phyloP scores from a whole-genome alignment of 164 flowering plant species.

The Chimonanthus praecox region DNA sequence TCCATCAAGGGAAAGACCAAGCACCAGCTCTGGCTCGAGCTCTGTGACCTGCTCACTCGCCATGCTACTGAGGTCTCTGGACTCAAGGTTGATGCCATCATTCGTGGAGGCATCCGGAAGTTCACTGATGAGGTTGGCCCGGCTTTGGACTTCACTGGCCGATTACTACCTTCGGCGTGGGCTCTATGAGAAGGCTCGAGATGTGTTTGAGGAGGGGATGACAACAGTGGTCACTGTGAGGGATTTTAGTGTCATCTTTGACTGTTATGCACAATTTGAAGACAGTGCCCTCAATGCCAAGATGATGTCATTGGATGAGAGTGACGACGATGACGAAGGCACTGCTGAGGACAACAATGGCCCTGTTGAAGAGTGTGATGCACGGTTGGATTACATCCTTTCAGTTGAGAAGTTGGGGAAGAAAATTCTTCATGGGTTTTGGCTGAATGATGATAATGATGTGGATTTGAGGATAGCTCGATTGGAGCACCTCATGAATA shows the following conservation, averaged over 20 bases:
- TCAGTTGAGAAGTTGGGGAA: slow-evolving; percentile 39
- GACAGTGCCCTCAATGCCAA: slow-evolving; percentile 68
- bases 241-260: slow-evolving; percentile 88
- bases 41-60: slow-evolving; percentile 75
- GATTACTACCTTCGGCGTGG: slow-evolving; percentile 79
- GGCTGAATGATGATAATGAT: slow-evolving; percentile 75
- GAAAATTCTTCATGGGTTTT: slow-evolving; percentile 57
- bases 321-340: slow-evolving; percentile 52
- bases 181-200: slow-evolving; percentile 81
- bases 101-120: slow-evolving; percentile 91
- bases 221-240: slow-evolving; percentile 78
- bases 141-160: slow-evolving; percentile 90
- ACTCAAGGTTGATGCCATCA: slow-evolving; percentile 88
- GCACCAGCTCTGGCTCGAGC: slow-evolving; percentile 81
- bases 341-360: slow-evolving; percentile 19
- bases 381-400: slow-evolving; percentile 37
- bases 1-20: slow-evolving; percentile 84
- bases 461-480: slow-evolving; percentile 76
- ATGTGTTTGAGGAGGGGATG: slow-evolving; percentile 92
- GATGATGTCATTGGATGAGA: slow-evolving; percentile 55
- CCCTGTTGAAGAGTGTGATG: slow-evolving; percentile 23
- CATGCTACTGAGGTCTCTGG: slow-evolving; percentile 81
- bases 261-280: slow-evolving; percentile 81
- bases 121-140: slow-evolving; percentile 87
- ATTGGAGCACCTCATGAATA: slow-evolving; percentile 66